Conservation (phyloP, 2,329 filamentous ascomycete species). For the Sphaerostilbella broomeana region DNA sequence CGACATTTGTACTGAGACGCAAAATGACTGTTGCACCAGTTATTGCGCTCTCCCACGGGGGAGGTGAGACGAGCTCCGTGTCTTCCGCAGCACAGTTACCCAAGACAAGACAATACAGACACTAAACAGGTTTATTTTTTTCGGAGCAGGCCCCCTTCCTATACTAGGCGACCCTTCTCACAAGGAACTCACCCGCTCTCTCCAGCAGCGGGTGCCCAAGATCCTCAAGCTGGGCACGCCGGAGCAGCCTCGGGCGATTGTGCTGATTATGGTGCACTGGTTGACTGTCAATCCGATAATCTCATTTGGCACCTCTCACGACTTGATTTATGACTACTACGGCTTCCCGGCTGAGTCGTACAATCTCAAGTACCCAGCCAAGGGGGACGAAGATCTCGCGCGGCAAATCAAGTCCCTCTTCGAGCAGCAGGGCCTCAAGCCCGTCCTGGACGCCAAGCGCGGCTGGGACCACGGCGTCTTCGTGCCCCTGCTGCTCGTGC, state of each 20-base stretch:
- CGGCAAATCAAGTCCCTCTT: slow-evolving; percentile 40
- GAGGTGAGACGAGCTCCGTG: slow-evolving; percentile 30
- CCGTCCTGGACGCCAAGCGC: slow-evolving; percentile 32
- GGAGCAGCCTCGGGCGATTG: slow-evolving; percentile 43
- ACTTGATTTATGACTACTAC: slow-evolving; percentile 52
- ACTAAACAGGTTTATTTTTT: too few species aligned
- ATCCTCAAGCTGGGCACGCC: slow-evolving; percentile 48
- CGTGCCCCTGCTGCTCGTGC: slow-evolving; percentile 48
- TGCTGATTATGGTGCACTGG: slow-evolving; percentile 56
- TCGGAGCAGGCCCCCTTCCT: slow-evolving; percentile 48
- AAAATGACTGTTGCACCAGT: slow-evolving; percentile 38
- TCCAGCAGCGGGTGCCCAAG: slow-evolving; percentile 47
- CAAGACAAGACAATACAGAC: too few species aligned
- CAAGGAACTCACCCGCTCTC: slow-evolving; percentile 42
- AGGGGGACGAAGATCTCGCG: slow-evolving; percentile 48
- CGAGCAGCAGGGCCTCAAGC: slow-evolving; percentile 37
- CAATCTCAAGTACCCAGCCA: slow-evolving; percentile 48
- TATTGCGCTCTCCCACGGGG: slow-evolving; percentile 44
- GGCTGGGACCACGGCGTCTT: slow-evolving; percentile 58
- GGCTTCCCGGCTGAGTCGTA: slow-evolving; percentile 53
- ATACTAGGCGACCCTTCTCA: slow-evolving; percentile 49
- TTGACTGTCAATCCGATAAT: slow-evolving; percentile 42
- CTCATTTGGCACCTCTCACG: slow-evolving; percentile 40
- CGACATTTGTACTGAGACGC: slow-evolving; percentile 2
- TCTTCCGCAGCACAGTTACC: too few species aligned